Evolutionary conservation across 257 asterid genomes (phyloP).

Genomic region (Gynochthodes officinalis): DNA sequence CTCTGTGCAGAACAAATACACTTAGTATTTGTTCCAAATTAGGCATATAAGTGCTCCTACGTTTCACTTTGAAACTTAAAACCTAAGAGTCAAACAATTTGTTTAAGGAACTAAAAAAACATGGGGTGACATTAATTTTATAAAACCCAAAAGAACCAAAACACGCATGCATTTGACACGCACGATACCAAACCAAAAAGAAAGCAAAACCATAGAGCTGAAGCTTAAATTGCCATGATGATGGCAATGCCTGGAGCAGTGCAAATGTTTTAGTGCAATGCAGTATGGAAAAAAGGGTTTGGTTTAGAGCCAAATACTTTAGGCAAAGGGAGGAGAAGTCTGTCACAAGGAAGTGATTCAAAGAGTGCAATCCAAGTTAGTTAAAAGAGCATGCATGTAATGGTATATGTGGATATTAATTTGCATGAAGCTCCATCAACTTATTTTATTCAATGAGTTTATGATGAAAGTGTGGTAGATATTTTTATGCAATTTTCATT

Average conservation of each 20-base stretch:
- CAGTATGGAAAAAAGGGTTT: neutral
- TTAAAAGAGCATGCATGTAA: slow-evolving; percentile 4
- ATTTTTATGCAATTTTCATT: neutral
- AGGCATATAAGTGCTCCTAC: neutral
- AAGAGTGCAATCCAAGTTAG: slow-evolving; percentile 31
- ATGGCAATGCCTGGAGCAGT: neutral
- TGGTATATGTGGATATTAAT: too few species aligned
- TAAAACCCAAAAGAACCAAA: too few species aligned
- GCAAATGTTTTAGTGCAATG: neutral
- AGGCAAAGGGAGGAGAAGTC: slow-evolving; percentile 19
- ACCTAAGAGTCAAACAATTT: too few species aligned
- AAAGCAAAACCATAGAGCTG: too few species aligned
- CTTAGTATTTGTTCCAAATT: neutral
- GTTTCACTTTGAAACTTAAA: neutral
- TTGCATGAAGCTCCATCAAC: slow-evolving; percentile 11
- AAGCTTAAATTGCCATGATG: neutral
- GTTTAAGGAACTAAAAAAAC: too few species aligned
- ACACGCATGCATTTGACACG: too few species aligned
- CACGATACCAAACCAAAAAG: too few species aligned
- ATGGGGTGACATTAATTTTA: too few species aligned
- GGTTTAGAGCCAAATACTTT: neutral
- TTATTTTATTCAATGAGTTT: neutral
- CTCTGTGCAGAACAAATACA: neutral
- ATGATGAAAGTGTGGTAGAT: neutral
- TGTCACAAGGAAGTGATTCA: slow-evolving; percentile 25